Evolutionary conservation across 2,329 filamentous ascomycete genomes (phyloP), one percentile per base, ranked within the genome.

Genomic region (Torrubiella hemipterigena): DNA sequence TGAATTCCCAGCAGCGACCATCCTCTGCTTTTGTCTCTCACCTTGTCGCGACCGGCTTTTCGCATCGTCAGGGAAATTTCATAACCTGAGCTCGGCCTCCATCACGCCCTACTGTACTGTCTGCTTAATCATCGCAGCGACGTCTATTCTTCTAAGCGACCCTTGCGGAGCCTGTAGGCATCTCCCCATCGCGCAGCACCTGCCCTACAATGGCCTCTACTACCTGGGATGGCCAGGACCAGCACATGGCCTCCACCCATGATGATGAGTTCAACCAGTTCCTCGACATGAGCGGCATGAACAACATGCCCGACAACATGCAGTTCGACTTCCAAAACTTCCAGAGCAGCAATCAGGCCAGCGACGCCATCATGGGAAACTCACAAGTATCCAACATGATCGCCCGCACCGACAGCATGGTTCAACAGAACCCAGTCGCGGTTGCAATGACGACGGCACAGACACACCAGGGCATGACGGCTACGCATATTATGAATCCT

Each of bases 221-320:
- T 34, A 50, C 53, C 38, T 77, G 73, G 73, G 65, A 66, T 42
- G 59, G 61, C 30, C 65, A 72, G 46, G 69, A 74, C 43, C 67
- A 73, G 44, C 57, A 59, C 36, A 58, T 74, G 51, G 56, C 65
- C 17, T 49, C 61, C 9, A 42, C 60, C 6, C 49, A 59, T 30
- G 72, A 77, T 29, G 73, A 77, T 48, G 73, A 76, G 23, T 77
- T 78, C 46, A 65, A 73, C 40, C 72, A 77, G 42, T 77, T 76
- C 36, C 59, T 79, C 38, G 67, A 77, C 41, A 69, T 79, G 59
- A 66, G 63, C 35, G 56, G 54, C 42, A 71, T 77, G 58, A 60
- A 59, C 18, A 63, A 54, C 38, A 52, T 77, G 35, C 51, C 52
- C 38, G 69, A 74, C 33, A 55, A 58, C 31, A 59, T 77, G 45